These are phyloP conservation scores for Chaetomium olivaceum DNA, from an alignment of 2,329 filamentous ascomycete species.

Conservation along the genomic window DNA sequence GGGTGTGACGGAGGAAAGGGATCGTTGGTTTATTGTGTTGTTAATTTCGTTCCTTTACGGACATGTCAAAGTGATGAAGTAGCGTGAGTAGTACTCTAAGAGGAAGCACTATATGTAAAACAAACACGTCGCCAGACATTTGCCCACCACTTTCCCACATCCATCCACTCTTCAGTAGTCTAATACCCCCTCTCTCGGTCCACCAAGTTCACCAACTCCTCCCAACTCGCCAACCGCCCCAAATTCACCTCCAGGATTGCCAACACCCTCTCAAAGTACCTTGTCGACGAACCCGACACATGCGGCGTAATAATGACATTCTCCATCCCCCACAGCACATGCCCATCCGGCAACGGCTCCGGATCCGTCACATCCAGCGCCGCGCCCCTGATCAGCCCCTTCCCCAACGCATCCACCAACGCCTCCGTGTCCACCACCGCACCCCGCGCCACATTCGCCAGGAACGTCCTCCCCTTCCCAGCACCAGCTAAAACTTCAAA, in stretches of 20 bases:
- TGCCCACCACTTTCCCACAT: background rate
- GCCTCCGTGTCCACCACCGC: constrained; percentile 53
- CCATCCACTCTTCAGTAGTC: constrained; percentile 26
- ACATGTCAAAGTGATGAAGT: background rate
- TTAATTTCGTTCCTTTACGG: background rate
- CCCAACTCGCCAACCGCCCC: constrained; percentile 40
- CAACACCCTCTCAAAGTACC: constrained; percentile 45
- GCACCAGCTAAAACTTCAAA: constrained; percentile 45
- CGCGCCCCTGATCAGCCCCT: constrained; percentile 56
- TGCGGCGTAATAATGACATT: constrained; percentile 66
- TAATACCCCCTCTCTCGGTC: constrained; percentile 40
- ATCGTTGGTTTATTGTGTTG: background rate
- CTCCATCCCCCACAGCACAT: constrained; percentile 67
- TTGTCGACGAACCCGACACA: constrained; percentile 46
- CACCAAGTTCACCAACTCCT: constrained; percentile 45
- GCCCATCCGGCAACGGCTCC: constrained; percentile 69
- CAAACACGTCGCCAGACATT: background rate
- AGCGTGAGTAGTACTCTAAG: background rate
- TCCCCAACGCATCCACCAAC: constrained; percentile 61
- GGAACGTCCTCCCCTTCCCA: constrained; percentile 47
- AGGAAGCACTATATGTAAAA: background rate
- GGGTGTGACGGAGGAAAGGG: background rate
- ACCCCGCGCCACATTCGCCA: constrained; percentile 72
- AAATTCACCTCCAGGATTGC: constrained; percentile 48
- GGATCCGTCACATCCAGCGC: constrained; percentile 79